Evolutionary conservation across 306 rosid genomes (phyloP), one percentile per base, ranked within the genome.

Genomic region (Gastrolobium villosum): DNA sequence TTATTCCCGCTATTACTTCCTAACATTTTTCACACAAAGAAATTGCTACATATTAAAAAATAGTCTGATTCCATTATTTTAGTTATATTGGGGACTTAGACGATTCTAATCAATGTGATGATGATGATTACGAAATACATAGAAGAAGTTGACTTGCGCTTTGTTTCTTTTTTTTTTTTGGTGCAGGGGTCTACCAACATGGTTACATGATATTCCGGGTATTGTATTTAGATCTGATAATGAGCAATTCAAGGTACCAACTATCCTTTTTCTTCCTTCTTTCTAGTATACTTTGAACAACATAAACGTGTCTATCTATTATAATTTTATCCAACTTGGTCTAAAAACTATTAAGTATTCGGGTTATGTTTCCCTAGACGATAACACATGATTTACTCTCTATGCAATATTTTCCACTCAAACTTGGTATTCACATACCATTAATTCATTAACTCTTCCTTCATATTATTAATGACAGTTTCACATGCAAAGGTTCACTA

Each of bases 131-230:
- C 56, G 15, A 37, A 14, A 7, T 59, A 43, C 26, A 48, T 35
- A 54, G 28, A 57, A 77, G 43, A 65, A 26, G 28, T 5, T 81
- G n/a, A 67, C 65, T 59, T 5, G 1, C 4, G 31, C 26, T 73
- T 55, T n/a, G n/a, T n/a, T n/a, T n/a, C n/a, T 55, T 26, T 6
- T 20, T 20, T 0, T 20, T 55, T 26, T 6, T 65, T 66, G 70
- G n/a, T 88, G 76, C 79, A 94, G 98, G 62, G 98, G 97, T 81
- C 77, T 94, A 32, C 97, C 98, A 3, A 11, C 87, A 71, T 94
- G 98, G 97, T 77, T 94, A 62, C 96, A 86, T 76, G 88, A 89
- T 65, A 69, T 94, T 79, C 92, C 94, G 0, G 89, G 74, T 63
- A 90, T 94, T 69, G 86, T 89, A 44, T 94, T 84, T 65, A 88